phyloP scores from a whole-genome alignment of 2,329 filamentous ascomycete species.

The Aspergillus thermomutatus region DNA sequence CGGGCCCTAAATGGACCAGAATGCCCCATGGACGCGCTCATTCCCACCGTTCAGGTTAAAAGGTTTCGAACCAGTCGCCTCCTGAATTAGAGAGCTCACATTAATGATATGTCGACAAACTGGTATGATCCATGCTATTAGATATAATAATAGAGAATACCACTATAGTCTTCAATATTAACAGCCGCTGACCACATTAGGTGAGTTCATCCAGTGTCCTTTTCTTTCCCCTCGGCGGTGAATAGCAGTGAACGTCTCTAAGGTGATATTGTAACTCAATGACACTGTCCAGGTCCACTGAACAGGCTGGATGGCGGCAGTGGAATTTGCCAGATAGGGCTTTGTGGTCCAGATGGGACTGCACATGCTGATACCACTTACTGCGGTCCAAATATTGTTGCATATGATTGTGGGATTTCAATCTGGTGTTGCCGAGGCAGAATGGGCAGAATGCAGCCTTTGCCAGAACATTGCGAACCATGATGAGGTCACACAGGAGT shows the following conservation, averaged over 20 bases:
- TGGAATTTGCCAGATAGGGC: neutral
- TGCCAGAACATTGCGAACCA: slow-evolving; percentile 8
- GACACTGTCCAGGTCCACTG: slow-evolving; percentile 1
- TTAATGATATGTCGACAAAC: no score
- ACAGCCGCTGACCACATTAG: no score
- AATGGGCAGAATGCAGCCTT: slow-evolving; percentile 9
- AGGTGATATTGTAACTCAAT: slow-evolving; percentile 2
- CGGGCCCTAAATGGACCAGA: no score
- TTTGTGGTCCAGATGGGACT: neutral
- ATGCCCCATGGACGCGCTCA: no score
- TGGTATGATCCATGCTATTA: no score
- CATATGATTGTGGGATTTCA: neutral
- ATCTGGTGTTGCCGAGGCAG: slow-evolving; percentile 3
- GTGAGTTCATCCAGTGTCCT: neutral
- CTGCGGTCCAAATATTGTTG: neutral
- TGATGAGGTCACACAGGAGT: slow-evolving; percentile 7
- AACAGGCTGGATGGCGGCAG: slow-evolving; percentile 1
- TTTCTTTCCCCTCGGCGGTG: neutral
- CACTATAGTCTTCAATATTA: no score
- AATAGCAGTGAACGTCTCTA: slow-evolving; percentile 2
- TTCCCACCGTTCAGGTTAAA: no score
- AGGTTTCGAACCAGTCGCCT: no score
- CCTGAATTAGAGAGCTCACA: no score
- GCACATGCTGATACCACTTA: neutral
- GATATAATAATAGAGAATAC: no score